Conservation (phyloP, 192 early-diverging fungal genomes). For the Ambispora gerdemannii region DNA sequence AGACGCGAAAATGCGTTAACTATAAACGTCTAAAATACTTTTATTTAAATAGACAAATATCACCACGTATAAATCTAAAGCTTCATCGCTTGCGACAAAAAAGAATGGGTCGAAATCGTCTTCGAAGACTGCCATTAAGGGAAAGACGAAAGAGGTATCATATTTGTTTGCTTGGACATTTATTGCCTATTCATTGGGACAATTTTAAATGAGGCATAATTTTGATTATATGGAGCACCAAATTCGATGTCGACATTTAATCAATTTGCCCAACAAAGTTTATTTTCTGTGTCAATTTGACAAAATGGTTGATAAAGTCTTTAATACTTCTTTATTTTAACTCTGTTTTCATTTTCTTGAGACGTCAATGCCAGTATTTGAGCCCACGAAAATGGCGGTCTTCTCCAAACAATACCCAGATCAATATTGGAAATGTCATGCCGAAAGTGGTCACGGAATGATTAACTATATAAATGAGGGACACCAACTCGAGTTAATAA, state of each 20-base stretch:
- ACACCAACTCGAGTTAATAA: constrained; percentile 64
- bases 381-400: constrained; percentile 50
- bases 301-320: not conserved
- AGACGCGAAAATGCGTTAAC: too few relatives aligned
- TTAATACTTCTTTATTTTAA: not conserved
- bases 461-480: constrained; percentile 66
- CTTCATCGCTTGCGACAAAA: not conserved
- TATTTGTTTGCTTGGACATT: too few relatives aligned
- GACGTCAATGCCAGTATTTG: constrained; percentile 34
- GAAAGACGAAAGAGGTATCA: not conserved
- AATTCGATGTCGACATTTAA: not conserved
- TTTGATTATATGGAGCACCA: too few relatives aligned
- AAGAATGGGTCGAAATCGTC: not conserved
- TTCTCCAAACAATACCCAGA: constrained; percentile 60
- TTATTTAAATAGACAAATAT: not conserved
- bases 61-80: not conserved
- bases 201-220: too few relatives aligned
- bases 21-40: too few relatives aligned
- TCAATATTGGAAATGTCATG: constrained; percentile 56
- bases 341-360: not conserved
- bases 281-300: not conserved
- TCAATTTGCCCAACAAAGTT: not conserved
- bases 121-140: not conserved
- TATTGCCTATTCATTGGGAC: too few relatives aligned
- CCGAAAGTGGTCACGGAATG: constrained; percentile 51